Base-by-base conservation (phyloP, 345 rosid genomes). In the Salix udensis region DNA sequence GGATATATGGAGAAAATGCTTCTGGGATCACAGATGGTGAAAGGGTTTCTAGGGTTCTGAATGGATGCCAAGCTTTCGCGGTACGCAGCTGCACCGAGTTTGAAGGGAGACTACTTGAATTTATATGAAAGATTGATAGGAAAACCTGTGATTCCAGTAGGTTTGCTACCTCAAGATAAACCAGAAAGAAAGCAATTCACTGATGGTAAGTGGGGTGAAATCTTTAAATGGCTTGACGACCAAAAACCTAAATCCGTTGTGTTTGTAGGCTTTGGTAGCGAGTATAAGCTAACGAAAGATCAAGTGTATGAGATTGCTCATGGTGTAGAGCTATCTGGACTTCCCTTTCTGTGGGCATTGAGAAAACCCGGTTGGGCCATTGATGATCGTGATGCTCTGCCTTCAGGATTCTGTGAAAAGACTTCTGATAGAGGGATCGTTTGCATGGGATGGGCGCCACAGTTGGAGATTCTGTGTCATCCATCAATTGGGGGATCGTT, bases 271-370 rank as follows among this genome's bases (percentile, higher is more conserved):
- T 81, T 84, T 39, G 85, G 85, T 4, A 84, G 83, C 28, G 85
- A 84, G 70, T 73, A 39, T 50, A 79, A 60, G 69, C 74, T 84
- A 2, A 76, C 68, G 7, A 69, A 24, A 67, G 83, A 84, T 44
- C 79, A 79, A 70, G 55, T 81, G 3, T 24, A 71, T 21, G 85
- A 84, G 75, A 76, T 84, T 1, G 87, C 83, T 1, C 52, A 73
- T 10, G 84, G 85, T 11, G 65, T 84, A 23, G 85, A 82, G 76
- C 4, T 76, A 7, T 81, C 87, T 0, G 75, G 66, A 23, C 19
- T 84, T 37, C 81, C 87, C 13, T 84, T 81, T 19, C 68, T 82
- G 2, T 84, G 87, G 85, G 85, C 77, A 19, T 36, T 81, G 10
- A 66, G 81, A n/a, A 73, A 65, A 67, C 86, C 86, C 5, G 13